A percentile compares a stretch with the other conserved stretches of the same genome.
Conservation (phyloP, 202 grass and related monocot genomes). For the Zizania palustris region DNA sequence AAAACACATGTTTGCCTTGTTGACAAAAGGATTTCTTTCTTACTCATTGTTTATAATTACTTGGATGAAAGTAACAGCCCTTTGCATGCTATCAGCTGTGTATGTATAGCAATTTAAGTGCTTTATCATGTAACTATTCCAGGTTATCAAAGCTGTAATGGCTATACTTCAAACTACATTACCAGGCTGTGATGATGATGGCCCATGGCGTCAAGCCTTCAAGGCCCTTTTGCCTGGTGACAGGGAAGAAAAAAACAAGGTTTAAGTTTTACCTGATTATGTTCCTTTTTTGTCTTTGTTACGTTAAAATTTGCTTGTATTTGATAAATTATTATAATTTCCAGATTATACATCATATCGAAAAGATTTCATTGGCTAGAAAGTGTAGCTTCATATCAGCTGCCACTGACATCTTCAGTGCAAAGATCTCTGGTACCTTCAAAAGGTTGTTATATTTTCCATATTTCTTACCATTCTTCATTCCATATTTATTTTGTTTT, state of each 20-base stretch:
- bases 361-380: conserved; percentile 88
- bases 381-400: conserved; percentile 78
- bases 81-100: conserved; percentile 17
- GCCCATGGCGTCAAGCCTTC: conserved; percentile 80
- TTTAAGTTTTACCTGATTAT: conserved; percentile 35
- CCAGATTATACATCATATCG: conserved; percentile 81
- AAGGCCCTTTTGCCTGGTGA: conserved; percentile 81
- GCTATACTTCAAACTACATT: conserved; percentile 86
- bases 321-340: conserved; percentile 29
- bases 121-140: conserved; percentile 37
- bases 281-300: conserved; percentile 6
- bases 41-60: neutral
- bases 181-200: conserved; percentile 76
- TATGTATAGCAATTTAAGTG: conserved; percentile 19
- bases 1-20: conserved; percentile 21
- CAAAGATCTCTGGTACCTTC: conserved; percentile 96
- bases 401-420: conserved; percentile 83
- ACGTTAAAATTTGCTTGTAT: conserved; percentile 16
- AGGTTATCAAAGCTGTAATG: conserved; percentile 92
- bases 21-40: neutral
- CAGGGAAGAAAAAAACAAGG: conserved; percentile 94
- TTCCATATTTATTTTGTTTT: conserved; percentile 20
- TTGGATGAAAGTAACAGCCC: neutral
- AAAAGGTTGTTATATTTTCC: conserved; percentile 72
- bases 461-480: conserved; percentile 32